A percentile compares a stretch with the other conserved stretches of the same genome.
phyloP scores from a whole-genome alignment of 2,329 filamentous ascomycete genomes.

The Amesomyces nigricolor region DNA sequence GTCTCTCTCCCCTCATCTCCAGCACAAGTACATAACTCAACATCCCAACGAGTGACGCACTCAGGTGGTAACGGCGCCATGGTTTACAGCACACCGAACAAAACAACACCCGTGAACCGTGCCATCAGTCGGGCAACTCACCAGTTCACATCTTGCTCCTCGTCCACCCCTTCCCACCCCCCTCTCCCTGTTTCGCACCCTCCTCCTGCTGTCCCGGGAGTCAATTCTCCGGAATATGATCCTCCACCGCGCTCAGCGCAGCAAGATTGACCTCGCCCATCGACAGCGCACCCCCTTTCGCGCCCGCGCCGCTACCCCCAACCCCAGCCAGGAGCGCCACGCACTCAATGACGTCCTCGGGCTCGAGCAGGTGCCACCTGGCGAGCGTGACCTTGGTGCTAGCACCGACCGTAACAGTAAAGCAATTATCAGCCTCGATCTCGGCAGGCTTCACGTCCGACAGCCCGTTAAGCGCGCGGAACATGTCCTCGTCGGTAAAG shows the following conservation, averaged over 20 bases:
- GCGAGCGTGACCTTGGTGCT: conserved; percentile 90
- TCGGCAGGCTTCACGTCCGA: conserved; percentile 37
- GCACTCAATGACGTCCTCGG: conserved; percentile 75
- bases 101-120: too few species aligned
- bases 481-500: conserved; percentile 96
- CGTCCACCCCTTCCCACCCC: neutral
- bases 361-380: conserved; percentile 83
- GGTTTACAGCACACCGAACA: too few species aligned
- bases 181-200: too few species aligned
- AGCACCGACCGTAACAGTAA: conserved; percentile 85
- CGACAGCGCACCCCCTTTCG: conserved; percentile 34
- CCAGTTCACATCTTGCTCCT: conserved; percentile 8
- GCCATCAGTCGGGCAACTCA: neutral
- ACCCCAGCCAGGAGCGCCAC: conserved; percentile 51
- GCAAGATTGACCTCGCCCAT: conserved; percentile 53
- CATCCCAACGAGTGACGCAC: too few species aligned
- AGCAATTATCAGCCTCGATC: conserved; percentile 62
- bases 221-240: conserved; percentile 34
- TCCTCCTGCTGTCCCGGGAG: neutral
- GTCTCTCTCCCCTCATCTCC: too few species aligned
- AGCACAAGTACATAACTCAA: too few species aligned
- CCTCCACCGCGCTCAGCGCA: conserved; percentile 49
- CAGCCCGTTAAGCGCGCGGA: conserved; percentile 67
- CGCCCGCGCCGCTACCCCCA: conserved; percentile 28
- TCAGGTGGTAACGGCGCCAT: too few species aligned